Evolutionary conservation across 441 rosid species (phyloP).

Genomic region (Corymbia citriodora): DNA sequence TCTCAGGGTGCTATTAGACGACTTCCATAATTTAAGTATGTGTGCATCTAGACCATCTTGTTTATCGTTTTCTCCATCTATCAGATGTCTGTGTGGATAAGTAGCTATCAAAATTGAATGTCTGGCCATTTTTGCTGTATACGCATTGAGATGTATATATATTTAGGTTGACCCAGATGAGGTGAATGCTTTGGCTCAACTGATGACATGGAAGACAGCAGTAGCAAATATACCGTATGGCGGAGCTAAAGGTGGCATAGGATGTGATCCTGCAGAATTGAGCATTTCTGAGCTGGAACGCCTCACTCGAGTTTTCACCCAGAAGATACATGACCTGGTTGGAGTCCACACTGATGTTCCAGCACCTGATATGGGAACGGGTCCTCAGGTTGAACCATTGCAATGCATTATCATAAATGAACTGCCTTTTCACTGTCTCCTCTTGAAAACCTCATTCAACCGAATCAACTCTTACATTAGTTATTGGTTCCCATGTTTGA

Average conservation of each 20-base stretch:
- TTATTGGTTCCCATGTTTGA: background rate
- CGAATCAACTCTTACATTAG: background rate
- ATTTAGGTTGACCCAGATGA: slow-evolving; percentile 63
- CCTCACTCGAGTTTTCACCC: slow-evolving; percentile 63
- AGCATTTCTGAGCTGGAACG: slow-evolving; percentile 55
- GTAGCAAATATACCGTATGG: slow-evolving; percentile 68
- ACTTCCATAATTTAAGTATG: background rate
- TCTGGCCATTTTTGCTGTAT: background rate
- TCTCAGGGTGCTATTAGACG: background rate
- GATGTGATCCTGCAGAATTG: slow-evolving; percentile 45
- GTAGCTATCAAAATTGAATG: background rate
- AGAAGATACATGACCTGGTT: slow-evolving; percentile 58
- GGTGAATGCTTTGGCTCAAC: slow-evolving; percentile 66
- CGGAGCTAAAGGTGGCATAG: slow-evolving; percentile 73
- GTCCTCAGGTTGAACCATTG: slow-evolving; percentile 39
- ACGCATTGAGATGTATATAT: background rate
- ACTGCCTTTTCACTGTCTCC: background rate
- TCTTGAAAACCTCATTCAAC: background rate
- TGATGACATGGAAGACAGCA: slow-evolving; percentile 78
- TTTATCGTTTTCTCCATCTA: background rate
- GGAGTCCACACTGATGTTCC: slow-evolving; percentile 70
- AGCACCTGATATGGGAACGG: slow-evolving; percentile 80
- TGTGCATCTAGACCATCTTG: background rate
- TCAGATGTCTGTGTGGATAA: background rate
- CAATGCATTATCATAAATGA: background rate